These are phyloP conservation scores for Claviceps sp. DNA, from an alignment of 2,329 filamentous ascomycete genomes.

Conservation along the genomic window DNA sequence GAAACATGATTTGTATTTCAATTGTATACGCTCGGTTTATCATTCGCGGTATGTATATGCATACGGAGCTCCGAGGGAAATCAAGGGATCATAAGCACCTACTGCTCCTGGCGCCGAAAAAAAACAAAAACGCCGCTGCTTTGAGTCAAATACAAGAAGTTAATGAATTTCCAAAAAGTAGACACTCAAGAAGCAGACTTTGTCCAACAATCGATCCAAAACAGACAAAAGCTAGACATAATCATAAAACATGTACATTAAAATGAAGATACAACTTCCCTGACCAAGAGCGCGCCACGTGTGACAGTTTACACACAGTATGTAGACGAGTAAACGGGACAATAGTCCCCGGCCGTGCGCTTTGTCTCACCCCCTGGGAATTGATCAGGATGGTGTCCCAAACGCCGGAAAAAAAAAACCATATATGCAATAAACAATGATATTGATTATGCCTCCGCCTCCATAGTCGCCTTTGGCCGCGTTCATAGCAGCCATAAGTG, in stretches of 20 bases:
- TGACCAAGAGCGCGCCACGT: background rate
- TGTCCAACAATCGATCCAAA: too few relatives aligned
- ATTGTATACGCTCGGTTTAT: too few relatives aligned
- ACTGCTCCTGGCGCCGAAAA: too few relatives aligned
- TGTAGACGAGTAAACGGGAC: background rate
- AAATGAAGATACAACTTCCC: background rate
- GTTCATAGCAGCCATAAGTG: background rate
- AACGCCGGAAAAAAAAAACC: background rate
- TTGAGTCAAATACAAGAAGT: background rate
- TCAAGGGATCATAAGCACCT: too few relatives aligned
- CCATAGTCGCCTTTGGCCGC: background rate
- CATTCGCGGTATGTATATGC: too few relatives aligned
- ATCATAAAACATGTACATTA: slow-evolving; percentile 3
- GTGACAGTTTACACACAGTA: background rate
- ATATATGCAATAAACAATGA: background rate
- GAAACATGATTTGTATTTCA: too few relatives aligned
- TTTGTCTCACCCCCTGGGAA: background rate
- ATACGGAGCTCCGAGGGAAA: too few relatives aligned
- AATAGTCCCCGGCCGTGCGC: too few relatives aligned
- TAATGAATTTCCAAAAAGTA: background rate
- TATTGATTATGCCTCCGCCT: background rate
- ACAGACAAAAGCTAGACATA: background rate
- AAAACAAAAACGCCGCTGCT: too few relatives aligned
- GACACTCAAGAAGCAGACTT: background rate
- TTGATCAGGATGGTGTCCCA: background rate